phyloP scores from a whole-genome alignment of 1,139 yeast species.

The Yamadazyma sp. region DNA sequence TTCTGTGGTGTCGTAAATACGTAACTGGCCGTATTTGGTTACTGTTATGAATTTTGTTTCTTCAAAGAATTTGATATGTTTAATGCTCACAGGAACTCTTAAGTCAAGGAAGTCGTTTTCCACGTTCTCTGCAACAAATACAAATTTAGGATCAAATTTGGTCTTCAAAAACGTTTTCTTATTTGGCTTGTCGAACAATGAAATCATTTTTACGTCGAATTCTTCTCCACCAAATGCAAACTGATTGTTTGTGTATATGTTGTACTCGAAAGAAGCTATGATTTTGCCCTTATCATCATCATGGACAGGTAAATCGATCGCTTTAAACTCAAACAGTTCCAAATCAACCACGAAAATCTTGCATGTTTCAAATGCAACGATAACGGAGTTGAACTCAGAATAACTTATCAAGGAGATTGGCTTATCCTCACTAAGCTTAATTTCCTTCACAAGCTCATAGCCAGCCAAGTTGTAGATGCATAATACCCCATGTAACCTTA shows the following conservation, averaged over 20 bases:
- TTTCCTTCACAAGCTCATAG: conserved; percentile 15
- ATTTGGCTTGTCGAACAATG: conserved; percentile 29
- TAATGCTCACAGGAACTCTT: conserved; percentile 69
- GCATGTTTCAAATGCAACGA: conserved; percentile 52
- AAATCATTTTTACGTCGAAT: conserved; percentile 56
- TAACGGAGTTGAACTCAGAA: conserved; percentile 29
- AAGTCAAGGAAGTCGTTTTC: conserved; percentile 64
- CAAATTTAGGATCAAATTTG: conserved; percentile 23
- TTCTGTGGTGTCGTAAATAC: conserved; percentile 59
- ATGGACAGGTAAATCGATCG: conserved; percentile 25
- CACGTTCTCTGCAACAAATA: conserved; percentile 65
- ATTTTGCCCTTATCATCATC: conserved; percentile 34
- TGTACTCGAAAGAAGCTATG: conserved; percentile 46
- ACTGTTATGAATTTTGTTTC: conserved; percentile 52
- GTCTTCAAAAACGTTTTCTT: conserved; percentile 17
- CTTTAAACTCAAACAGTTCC: conserved; percentile 21
- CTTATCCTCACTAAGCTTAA: conserved; percentile 23
- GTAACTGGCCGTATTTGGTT: conserved; percentile 69
- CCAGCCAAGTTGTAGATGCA: conserved; percentile 34
- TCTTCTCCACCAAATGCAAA: conserved; percentile 79
- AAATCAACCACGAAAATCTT: conserved; percentile 43
- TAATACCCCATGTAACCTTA: conserved; percentile 44
- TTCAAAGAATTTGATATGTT: conserved; percentile 47
- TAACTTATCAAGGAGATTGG: conserved; percentile 35
- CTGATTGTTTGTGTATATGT: conserved; percentile 44